These are phyloP conservation scores for Friedmanniomyces endolithicus DNA, from an alignment of 495 filamentous ascomycete genomes.

Conservation along the genomic window DNA sequence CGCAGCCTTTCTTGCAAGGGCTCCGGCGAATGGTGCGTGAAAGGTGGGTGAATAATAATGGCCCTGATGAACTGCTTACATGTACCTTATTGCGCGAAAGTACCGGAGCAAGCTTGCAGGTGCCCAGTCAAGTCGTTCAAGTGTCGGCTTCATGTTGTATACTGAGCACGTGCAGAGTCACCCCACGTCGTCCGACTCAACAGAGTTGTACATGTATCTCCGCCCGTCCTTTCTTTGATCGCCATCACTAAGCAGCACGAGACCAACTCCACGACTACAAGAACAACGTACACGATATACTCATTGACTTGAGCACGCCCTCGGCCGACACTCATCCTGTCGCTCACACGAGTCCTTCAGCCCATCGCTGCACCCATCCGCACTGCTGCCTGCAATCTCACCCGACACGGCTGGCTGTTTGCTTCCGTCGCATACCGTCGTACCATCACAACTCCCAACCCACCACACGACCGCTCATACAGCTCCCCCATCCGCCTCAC, in stretches of 20 bases:
- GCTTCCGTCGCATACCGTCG: too few species aligned
- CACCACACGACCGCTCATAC: neutral
- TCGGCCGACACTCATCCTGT: neutral
- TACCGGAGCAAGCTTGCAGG: neutral
- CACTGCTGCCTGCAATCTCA: neutral
- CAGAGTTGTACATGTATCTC: neutral
- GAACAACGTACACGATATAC: neutral
- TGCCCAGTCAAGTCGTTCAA: neutral
- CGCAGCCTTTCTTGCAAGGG: neutral
- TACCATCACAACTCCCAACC: neutral
- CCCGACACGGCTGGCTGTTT: neutral
- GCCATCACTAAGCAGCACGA: neutral
- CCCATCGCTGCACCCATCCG: neutral
- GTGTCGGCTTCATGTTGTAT: too few species aligned
- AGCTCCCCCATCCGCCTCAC: neutral
- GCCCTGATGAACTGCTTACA: too few species aligned
- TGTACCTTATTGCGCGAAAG: too few species aligned
- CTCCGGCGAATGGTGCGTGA: too few species aligned
- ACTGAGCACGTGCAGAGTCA: neutral
- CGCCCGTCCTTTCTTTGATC: neutral
- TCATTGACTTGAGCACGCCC: too few species aligned
- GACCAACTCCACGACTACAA: neutral
- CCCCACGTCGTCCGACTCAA: neutral
- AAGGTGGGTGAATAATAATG: too few species aligned
- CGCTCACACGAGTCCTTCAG: neutral